Evolutionary conservation across 495 filamentous ascomycete genomes (phyloP).

Genomic region (Penicillium diatomitis): DNA sequence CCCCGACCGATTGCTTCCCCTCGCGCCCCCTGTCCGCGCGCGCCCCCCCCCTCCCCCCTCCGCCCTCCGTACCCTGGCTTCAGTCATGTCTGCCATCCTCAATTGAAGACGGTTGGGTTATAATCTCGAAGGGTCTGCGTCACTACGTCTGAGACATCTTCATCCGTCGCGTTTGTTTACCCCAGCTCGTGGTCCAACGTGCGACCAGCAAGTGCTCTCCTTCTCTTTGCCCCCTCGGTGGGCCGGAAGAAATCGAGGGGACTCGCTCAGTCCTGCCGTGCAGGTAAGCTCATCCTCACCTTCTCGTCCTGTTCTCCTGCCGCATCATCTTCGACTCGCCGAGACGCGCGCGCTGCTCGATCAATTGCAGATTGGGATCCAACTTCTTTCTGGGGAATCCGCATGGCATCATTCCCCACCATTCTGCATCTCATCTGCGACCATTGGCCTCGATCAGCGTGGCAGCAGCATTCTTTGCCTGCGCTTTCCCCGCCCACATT

Average conservation of each 20-base stretch:
- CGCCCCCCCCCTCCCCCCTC: conserved; percentile 44
- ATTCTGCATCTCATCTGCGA: conserved; percentile 8
- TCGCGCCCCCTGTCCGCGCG: conserved; percentile 47
- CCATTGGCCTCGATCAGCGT: conserved; percentile 2
- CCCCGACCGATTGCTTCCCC: conserved; percentile 44
- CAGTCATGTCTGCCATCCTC: conserved; percentile 51
- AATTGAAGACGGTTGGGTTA: conserved; percentile 41
- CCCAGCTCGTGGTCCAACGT: conserved; percentile 13
- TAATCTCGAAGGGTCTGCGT: conserved; percentile 31
- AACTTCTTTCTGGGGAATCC: conserved; percentile 4
- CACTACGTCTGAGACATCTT: conserved; percentile 45
- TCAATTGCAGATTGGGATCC: conserved; percentile 23
- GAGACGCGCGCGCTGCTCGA: conserved; percentile 33
- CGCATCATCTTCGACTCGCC: conserved; percentile 1
- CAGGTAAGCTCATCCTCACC: conserved; percentile 27
- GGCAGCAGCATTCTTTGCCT: conserved; percentile 8
- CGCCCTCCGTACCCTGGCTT: conserved; percentile 44
- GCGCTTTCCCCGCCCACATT: conserved; percentile 10
- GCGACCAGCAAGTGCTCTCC: conserved; percentile 1
- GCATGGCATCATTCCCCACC: background rate
- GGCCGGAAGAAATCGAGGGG: conserved; percentile 8
- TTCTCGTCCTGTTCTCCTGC: conserved; percentile 8
- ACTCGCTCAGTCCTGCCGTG: conserved; percentile 17
- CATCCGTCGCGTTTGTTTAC: conserved; percentile 44
- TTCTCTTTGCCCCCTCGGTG: conserved; percentile 2